These are phyloP conservation scores for Sherardia arvensis DNA, from an alignment of 257 asterid species.

Conservation along the genomic window DNA sequence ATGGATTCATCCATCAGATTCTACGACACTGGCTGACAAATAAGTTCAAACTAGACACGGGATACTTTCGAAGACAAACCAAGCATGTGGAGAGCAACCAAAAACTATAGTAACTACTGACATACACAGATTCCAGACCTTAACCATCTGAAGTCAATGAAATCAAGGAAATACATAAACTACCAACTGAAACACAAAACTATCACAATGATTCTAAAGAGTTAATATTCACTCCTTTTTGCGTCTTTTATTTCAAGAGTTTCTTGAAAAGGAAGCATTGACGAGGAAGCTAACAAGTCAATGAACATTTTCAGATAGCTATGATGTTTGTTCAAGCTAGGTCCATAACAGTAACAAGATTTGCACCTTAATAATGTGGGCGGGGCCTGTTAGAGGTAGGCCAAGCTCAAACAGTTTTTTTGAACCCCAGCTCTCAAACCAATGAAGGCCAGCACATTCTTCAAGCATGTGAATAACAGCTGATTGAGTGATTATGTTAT, in stretches of 20 bases:
- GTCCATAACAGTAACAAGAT: not conserved
- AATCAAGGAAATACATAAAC: not conserved
- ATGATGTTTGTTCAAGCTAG: not conserved
- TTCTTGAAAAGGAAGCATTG: no score
- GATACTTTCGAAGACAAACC: not conserved
- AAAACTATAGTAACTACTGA: not conserved
- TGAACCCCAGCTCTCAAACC: constrained; percentile 99
- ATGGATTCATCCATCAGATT: not conserved
- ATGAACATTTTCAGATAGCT: not conserved
- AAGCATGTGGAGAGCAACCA: not conserved
- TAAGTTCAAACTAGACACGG: not conserved
- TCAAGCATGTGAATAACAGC: constrained; percentile 96
- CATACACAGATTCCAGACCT: not conserved
- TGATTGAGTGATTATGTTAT: constrained; percentile 79
- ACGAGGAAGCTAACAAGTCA: not conserved
- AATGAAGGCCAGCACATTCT: constrained; percentile 92
- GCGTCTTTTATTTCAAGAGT: not conserved
- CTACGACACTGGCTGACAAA: not conserved
- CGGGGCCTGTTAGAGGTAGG: constrained; percentile 67
- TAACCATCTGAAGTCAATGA: no score
- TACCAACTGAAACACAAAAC: not conserved
- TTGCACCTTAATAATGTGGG: constrained; percentile 56
- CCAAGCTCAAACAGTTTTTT: constrained; percentile 81
- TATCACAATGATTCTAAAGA: not conserved
- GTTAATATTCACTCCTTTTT: not conserved